phyloP scores from a whole-genome alignment of 306 rosid genomes.

The Hylodesmum podocarpum region DNA sequence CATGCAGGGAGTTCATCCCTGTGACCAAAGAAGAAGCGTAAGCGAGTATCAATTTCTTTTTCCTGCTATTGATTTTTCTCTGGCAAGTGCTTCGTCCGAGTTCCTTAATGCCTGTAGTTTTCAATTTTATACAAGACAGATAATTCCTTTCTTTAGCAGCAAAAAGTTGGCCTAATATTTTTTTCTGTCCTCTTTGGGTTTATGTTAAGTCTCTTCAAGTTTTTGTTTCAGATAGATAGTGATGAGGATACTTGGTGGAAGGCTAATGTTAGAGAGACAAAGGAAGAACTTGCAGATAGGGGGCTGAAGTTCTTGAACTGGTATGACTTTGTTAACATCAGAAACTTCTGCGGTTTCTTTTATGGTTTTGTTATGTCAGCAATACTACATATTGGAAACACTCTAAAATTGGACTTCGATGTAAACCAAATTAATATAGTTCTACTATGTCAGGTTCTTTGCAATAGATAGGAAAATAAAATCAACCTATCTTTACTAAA shows the following conservation, averaged over 20 bases:
- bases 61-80: conserved; percentile 91
- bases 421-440: background rate
- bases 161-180: conserved; percentile 7
- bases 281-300: conserved; percentile 75
- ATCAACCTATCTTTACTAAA: background rate
- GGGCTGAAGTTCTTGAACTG: conserved; percentile 80
- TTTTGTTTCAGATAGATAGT: conserved; percentile 67
- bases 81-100: conserved; percentile 53
- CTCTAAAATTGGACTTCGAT: conserved; percentile 8
- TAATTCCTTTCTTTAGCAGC: conserved; percentile 30
- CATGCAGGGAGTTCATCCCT: conserved; percentile 89
- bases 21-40: conserved; percentile 81
- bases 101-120: conserved; percentile 1
- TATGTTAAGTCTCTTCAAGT: conserved; percentile 15
- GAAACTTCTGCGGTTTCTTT: conserved; percentile 22
- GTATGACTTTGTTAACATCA: conserved; percentile 40
- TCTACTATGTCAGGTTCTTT: background rate
- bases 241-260: conserved; percentile 79
- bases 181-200: conserved; percentile 28
- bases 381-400: conserved; percentile 17
- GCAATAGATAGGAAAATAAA: background rate
- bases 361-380: background rate
- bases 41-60: conserved; percentile 70
- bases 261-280: conserved; percentile 78
- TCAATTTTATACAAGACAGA: conserved; percentile 33